Evolutionary conservation across 2,329 filamentous ascomycete genomes (phyloP).

Genomic region (Epichloe uncinata): DNA sequence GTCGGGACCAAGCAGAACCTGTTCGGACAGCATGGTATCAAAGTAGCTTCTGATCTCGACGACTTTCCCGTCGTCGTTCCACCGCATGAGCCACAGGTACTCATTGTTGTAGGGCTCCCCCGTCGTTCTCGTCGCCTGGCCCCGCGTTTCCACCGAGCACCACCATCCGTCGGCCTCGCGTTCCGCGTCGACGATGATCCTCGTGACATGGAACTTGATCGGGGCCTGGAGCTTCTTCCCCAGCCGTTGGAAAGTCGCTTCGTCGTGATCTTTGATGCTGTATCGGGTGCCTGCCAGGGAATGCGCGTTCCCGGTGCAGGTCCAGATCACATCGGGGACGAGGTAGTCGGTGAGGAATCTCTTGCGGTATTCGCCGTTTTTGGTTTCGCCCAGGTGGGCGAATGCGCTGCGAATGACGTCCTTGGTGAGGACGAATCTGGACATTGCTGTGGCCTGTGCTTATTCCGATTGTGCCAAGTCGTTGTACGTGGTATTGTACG

Average conservation of each 20-base stretch:
- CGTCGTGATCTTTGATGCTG: slow-evolving; percentile 8
- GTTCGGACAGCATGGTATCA: slow-evolving; percentile 11
- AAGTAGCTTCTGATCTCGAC: slow-evolving; percentile 14
- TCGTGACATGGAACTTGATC: slow-evolving; percentile 11
- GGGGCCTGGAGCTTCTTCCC: slow-evolving; percentile 9
- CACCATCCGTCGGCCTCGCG: slow-evolving; percentile 11
- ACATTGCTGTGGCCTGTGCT: not conserved
- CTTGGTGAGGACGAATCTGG: slow-evolving; percentile 12
- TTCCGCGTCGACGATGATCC: slow-evolving; percentile 12
- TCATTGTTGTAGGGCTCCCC: slow-evolving; percentile 14
- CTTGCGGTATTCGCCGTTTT: slow-evolving; percentile 6
- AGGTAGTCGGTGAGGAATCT: slow-evolving; percentile 10
- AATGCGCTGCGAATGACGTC: slow-evolving; percentile 10
- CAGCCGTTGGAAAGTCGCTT: slow-evolving; percentile 10
- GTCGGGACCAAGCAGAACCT: slow-evolving; percentile 6
- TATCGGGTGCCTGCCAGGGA: slow-evolving; percentile 12
- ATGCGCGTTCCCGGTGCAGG: slow-evolving; percentile 13
- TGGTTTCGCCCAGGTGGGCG: slow-evolving; percentile 9
- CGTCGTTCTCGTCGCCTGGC: slow-evolving; percentile 10
- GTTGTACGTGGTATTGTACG: not conserved
- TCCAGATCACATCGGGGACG: slow-evolving; percentile 11
- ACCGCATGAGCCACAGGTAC: slow-evolving; percentile 13
- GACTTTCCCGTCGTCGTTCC: slow-evolving; percentile 11
- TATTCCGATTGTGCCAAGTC: not conserved
- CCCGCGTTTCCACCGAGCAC: slow-evolving; percentile 11